Evolutionary conservation across 2,329 filamentous ascomycete genomes (phyloP).

Genomic region (Exophiala calicioides): DNA sequence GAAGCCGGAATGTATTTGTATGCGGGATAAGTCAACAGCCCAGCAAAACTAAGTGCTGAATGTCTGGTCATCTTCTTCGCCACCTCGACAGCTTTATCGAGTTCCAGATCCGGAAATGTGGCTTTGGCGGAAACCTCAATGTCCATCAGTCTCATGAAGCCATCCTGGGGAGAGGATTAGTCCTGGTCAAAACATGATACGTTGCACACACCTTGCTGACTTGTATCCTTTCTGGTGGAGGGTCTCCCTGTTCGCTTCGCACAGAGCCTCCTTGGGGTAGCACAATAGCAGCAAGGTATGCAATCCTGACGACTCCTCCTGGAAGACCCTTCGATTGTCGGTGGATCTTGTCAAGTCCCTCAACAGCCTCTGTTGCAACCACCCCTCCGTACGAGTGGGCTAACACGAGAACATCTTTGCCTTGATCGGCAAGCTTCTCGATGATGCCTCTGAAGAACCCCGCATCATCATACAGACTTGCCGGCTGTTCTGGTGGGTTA

Average conservation of each 20-base stretch:
- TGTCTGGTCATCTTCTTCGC: slow-evolving; percentile 29
- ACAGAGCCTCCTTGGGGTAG: slow-evolving; percentile 31
- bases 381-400: slow-evolving; percentile 40
- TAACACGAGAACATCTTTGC: slow-evolving; percentile 33
- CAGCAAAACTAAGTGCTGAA: slow-evolving; percentile 34
- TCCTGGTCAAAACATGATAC: not conserved
- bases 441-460: slow-evolving; percentile 34
- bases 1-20: slow-evolving; percentile 39
- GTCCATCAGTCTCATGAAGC: slow-evolving; percentile 10
- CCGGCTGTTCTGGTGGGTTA: slow-evolving; percentile 37
- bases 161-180: slow-evolving; percentile 4
- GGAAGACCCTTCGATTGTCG: slow-evolving; percentile 30
- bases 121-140: slow-evolving; percentile 9
- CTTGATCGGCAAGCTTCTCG: slow-evolving; percentile 33
- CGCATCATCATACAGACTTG: slow-evolving; percentile 36
- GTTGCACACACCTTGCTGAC: slow-evolving; percentile 3
- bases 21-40: slow-evolving; percentile 35
- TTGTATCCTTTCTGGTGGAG: slow-evolving; percentile 8
- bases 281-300: slow-evolving; percentile 40
- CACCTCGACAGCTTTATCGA: slow-evolving; percentile 26
- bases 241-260: slow-evolving; percentile 1
- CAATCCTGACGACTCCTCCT: slow-evolving; percentile 35
- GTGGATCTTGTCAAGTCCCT: slow-evolving; percentile 31
- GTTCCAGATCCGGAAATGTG: slow-evolving; percentile 5
- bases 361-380: slow-evolving; percentile 34